Evolutionary conservation across 495 filamentous ascomycete genomes (phyloP), one percentile per base, ranked within the genome.

Genomic region (Talaromyces nanjingensis): DNA sequence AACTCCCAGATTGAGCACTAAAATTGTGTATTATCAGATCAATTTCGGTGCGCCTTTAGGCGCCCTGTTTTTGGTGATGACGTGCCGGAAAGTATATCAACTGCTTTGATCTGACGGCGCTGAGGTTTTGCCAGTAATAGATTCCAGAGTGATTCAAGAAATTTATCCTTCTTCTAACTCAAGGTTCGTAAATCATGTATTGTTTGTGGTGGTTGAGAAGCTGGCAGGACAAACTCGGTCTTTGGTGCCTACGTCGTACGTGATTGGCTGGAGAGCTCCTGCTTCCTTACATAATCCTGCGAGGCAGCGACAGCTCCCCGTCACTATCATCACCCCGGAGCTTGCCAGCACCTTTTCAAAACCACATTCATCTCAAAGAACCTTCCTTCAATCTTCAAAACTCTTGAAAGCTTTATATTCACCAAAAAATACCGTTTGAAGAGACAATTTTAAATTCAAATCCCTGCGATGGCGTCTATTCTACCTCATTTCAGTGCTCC

Each of bases 401-500:
- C 53, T 29, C 16, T 3, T 31, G 4, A 49, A 22, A 20, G 2
- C 45, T 20, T 22, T 49, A 49, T 49, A 49, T 22, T 9, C 45
- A 42, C 37, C 33, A 2, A 45, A 54, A 20, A 56, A 6, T 24
- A 5, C n/a, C 53, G 5, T 56, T 12, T 29, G 9, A 56, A 29
- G 4, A 56, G 4, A 18, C 25, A 25, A 11, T 16, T 24, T 37
- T 20, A 3, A 18, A 25, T 53, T 27, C 47, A 29, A 14, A 65
- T 39, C 57, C 9, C 22, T 57, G 27, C 39, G 29, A 83, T 80
- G 78, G 78, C 80, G 69, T 81, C 81, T 68, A 65, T 84, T 18
- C 63, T 80, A 59, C 70, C 69, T 66, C 65, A 80, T 69, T 70
- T 77, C 88, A 86, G 69, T 89, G 88, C 79, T 73, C 79, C 34